Evolutionary conservation across 108 stramenopile species (phyloP), one percentile per base, ranked within the genome.

Genomic region (Pseudonitzschia delicatissima): DNA sequence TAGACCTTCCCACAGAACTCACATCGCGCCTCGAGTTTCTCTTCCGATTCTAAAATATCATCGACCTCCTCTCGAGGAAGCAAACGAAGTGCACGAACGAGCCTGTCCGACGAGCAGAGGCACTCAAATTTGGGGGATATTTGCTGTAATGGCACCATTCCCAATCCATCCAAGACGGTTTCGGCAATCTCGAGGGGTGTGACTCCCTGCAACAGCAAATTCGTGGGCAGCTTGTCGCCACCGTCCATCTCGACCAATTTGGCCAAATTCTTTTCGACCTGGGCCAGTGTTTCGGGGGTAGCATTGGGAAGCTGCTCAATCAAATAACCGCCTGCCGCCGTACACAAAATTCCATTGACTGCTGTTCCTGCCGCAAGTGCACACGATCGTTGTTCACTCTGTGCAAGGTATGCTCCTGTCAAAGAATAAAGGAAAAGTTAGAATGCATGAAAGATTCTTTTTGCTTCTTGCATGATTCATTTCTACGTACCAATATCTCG

Each of bases 301-400:
- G 83, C 84, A 11, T 74, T 83, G 0, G 93, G 93, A 45, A 95
- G 82, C 29, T 87, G 86, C 72, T 95, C 93, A 32, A 95, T 79
- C 29, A 92, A 64, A 51, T 95, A 95, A 21, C 93, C 93, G 8
- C 93, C 93, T 5, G 88, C 88, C n/a, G 88, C 83, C 12, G 79
- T 88, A 52, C 90, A 90, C 11, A 95, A 69, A 60, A 95, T 81
- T 23, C 89, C 87, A 49, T 87, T 81, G 57, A 88, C 68, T 12
- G 83, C 58, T 9, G 85, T 83, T 2, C 78, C 87, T 26, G 90
- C 93, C 26, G 88, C 87, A 21, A 94, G 75, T 8, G 88, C 93
- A 70, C 93, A 95, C 4, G 90, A 82, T 60, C 91, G 77, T 66
- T 95, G 93, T 68, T 95, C 93, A 67, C 80, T 82, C 77, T 92